phyloP scores from a whole-genome alignment of 2,329 filamentous ascomycete genomes.

The Aspergillus hortae region DNA sequence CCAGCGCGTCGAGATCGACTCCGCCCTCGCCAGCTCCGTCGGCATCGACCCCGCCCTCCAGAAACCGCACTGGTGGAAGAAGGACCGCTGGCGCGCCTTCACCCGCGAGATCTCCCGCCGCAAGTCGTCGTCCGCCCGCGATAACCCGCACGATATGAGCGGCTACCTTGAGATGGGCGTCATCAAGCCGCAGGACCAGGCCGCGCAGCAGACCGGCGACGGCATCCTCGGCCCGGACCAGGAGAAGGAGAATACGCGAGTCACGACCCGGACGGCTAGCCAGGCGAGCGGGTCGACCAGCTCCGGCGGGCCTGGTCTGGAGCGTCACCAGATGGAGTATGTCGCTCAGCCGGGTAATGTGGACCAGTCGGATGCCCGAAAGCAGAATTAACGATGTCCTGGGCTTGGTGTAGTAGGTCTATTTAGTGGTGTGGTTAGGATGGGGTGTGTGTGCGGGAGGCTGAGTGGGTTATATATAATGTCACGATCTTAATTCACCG shows the following conservation, averaged over 20 bases:
- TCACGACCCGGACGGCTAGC: conserved; percentile 9
- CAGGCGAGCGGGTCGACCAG: conserved; percentile 5
- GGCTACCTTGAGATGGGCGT: conserved; percentile 13
- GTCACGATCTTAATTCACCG: no score
- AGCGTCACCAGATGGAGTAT: conserved; percentile 6
- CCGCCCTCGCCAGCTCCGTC: conserved; percentile 4
- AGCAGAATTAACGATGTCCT: neutral
- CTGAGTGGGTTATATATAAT: no score
- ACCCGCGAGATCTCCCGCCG: conserved; percentile 2
- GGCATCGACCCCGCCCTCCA: conserved; percentile 4
- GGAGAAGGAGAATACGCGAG: conserved; percentile 1
- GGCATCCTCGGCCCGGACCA: neutral
- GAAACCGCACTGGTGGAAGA: conserved; percentile 12
- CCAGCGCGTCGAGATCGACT: conserved; percentile 46
- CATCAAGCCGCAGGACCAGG: conserved; percentile 7
- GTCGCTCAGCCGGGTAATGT: conserved; percentile 1
- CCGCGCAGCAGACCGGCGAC: neutral
- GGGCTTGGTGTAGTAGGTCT: no score
- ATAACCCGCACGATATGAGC: conserved; percentile 1
- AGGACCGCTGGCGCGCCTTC: conserved; percentile 3
- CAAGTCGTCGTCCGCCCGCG: neutral
- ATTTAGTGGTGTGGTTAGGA: no score
- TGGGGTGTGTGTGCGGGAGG: no score
- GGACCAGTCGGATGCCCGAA: neutral
- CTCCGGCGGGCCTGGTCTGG: neutral